Evolutionary conservation across 495 filamentous ascomycete species (phyloP).

Genomic region (Tetracladium setigerum): DNA sequence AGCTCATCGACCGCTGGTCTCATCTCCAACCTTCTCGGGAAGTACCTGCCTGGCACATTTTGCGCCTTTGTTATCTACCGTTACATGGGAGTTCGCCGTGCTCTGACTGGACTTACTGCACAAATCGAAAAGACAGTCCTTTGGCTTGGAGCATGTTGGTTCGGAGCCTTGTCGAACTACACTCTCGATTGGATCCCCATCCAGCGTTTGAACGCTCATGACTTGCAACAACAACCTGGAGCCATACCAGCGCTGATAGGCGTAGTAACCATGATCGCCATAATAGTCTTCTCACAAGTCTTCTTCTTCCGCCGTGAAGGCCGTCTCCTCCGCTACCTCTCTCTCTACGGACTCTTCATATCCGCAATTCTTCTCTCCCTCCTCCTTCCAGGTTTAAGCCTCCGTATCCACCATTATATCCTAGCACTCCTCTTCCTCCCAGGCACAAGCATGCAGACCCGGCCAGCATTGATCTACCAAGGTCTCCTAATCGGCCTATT

Average conservation of each 20-base stretch:
- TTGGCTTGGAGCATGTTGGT: conserved; percentile 68
- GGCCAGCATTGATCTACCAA: conserved; percentile 72
- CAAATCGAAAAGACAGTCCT: conserved; percentile 67
- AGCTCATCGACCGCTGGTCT: conserved; percentile 43
- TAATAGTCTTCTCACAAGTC: conserved; percentile 58
- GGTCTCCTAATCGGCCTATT: conserved; percentile 86
- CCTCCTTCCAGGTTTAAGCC: conserved; percentile 68
- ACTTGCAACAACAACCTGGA: conserved; percentile 69
- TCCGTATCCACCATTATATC: conserved; percentile 94
- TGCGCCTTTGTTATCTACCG: conserved; percentile 66
- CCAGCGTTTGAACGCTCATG: conserved; percentile 65
- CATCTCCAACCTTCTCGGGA: conserved; percentile 62
- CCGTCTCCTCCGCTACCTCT: conserved; percentile 59
- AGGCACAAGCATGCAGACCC: conserved; percentile 75
- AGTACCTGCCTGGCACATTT: conserved; percentile 71
- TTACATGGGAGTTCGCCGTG: conserved; percentile 48
- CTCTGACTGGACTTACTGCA: conserved; percentile 49
- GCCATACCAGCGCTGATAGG: conserved; percentile 62
- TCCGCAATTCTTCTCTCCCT: conserved; percentile 53
- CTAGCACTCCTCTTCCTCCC: conserved; percentile 75
- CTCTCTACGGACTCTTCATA: conserved; percentile 59
- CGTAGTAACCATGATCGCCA: conserved; percentile 53
- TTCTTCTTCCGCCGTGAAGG: conserved; percentile 70
- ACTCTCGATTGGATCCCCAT: conserved; percentile 82
- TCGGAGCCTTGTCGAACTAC: conserved; percentile 75